phyloP scores from a whole-genome alignment of 805 yeast species.

The Candida saitoana region DNA sequence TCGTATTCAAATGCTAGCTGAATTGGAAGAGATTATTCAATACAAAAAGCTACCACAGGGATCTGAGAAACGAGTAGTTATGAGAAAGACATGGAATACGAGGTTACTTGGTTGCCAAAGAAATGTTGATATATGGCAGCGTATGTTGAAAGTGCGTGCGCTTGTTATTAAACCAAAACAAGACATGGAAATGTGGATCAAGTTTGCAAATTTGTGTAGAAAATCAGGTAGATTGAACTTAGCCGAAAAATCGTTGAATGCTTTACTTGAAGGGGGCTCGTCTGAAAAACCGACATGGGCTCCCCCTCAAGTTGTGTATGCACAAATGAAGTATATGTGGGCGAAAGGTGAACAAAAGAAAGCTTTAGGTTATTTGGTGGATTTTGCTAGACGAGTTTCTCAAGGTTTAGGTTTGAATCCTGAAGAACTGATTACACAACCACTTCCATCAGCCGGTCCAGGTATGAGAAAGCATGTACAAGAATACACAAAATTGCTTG shows the following conservation, averaged over 20 bases:
- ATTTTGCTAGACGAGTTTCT: slow-evolving; percentile 87
- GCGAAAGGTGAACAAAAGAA: slow-evolving; percentile 85
- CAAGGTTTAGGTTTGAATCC: slow-evolving; percentile 84
- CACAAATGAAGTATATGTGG: slow-evolving; percentile 96
- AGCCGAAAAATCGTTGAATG: slow-evolving; percentile 86
- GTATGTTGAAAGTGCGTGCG: slow-evolving; percentile 89
- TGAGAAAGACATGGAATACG: slow-evolving; percentile 92
- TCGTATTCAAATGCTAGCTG: slow-evolving; percentile 95
- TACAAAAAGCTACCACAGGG: slow-evolving; percentile 83
- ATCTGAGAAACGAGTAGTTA: slow-evolving; percentile 70
- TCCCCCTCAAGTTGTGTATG: slow-evolving; percentile 95
- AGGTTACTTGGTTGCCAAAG: slow-evolving; percentile 90
- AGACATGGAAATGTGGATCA: slow-evolving; percentile 97
- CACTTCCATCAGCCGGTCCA: slow-evolving; percentile 68
- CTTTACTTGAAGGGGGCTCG: slow-evolving; percentile 70
- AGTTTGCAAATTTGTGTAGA: slow-evolving; percentile 92
- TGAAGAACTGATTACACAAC: slow-evolving; percentile 81
- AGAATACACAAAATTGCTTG: slow-evolving; percentile 78
- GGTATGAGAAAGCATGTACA: slow-evolving; percentile 73
- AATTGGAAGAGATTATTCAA: slow-evolving; percentile 87
- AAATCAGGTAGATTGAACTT: slow-evolving; percentile 88
- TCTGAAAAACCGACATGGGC: slow-evolving; percentile 68
- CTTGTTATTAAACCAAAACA: slow-evolving; percentile 91
- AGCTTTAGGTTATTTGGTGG: slow-evolving; percentile 80
- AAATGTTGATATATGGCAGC: slow-evolving; percentile 98